phyloP scores from a whole-genome alignment of 2,329 filamentous ascomycete species.

The Penicillium sp. region DNA sequence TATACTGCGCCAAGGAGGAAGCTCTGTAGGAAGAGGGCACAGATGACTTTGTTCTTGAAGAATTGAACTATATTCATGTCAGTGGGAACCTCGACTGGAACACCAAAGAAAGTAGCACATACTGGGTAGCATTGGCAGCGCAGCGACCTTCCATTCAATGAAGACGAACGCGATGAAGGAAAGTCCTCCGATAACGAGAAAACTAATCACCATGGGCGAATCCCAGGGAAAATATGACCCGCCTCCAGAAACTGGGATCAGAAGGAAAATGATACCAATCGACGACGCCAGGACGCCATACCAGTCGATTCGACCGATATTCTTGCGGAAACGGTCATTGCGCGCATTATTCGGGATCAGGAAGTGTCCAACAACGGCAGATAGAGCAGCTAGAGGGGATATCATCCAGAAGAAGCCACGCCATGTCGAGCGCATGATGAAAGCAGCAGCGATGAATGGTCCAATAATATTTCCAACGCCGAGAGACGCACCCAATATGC shows the following conservation, averaged over 20 bases:
- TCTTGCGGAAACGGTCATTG: slow-evolving; percentile 55
- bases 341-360: slow-evolving; percentile 60
- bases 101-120: slow-evolving; percentile 17
- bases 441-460: slow-evolving; percentile 55
- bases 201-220: slow-evolving; percentile 64
- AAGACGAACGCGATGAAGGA: slow-evolving; percentile 58
- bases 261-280: slow-evolving; percentile 62
- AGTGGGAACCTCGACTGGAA: slow-evolving; percentile 5
- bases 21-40: slow-evolving; percentile 62
- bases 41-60: slow-evolving; percentile 61
- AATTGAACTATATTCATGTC: slow-evolving; percentile 46
- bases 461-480: slow-evolving; percentile 56
- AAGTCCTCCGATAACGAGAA: slow-evolving; percentile 60
- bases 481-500: slow-evolving; percentile 53
- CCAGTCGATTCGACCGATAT: slow-evolving; percentile 64
- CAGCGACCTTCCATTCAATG: slow-evolving; percentile 62
- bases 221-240: slow-evolving; percentile 63
- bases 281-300: slow-evolving; percentile 62
- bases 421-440: slow-evolving; percentile 53
- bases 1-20: slow-evolving; percentile 67
- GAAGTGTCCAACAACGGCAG: slow-evolving; percentile 56
- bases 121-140: slow-evolving; percentile 64
- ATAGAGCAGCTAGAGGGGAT: slow-evolving; percentile 57
- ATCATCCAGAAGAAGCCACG: slow-evolving; percentile 59
- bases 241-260: slow-evolving; percentile 69